Base-by-base conservation (phyloP, 108 stramenopile species). In the Fistulifera solaris region DNA sequence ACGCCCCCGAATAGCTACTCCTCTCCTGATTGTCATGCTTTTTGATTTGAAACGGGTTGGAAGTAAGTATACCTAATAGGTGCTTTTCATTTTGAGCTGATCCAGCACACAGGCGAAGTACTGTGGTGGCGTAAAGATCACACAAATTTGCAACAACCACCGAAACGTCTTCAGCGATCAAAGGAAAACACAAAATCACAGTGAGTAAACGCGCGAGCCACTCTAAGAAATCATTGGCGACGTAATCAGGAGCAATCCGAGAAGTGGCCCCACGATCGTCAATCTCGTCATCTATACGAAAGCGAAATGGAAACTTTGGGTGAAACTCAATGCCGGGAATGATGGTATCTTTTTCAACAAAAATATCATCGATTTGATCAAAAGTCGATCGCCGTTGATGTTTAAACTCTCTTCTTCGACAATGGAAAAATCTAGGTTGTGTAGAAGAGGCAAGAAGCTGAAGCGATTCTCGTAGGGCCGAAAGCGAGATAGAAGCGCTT, bases 111-210 rank as follows among this genome's bases (percentile, higher is more conserved):
- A 91, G 46, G 3, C 89, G 83, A 48, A 91, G 80, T 8, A 84
- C 83, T 4, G 89, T 87, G 5, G 83, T 80, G 56, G 83, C 45
- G 53, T 83, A 91, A 21, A 91, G 76, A 73, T 91, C 82, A 48
- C 59, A 69, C 0, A 86, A 51, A 39, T 77, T 85, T 27, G 41
- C 52, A 11, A 87, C 40, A 12, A 75, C 83, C 17, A 50, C 52
- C 14, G 48, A 26, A 18, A 72, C 67, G 39, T 84, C 85, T 16
- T 43, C 61, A 10, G 68, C 58, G 41, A 85, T 49, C 21, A 67
- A 42, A 12, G 89, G 89, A 31, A 91, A 56, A 40, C 60, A 75
- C 0, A 71, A 50, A 18, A 78, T 58, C 7, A 78, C 56, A 11
- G 68, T 23, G 13, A 85, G 56, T 11, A 85, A 56, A 11, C 74